Percentiles rank a stretch among this genome's conserved stretches.
phyloP scores from a whole-genome alignment of 805 yeast species.

The Lipomyces oligophaga region DNA sequence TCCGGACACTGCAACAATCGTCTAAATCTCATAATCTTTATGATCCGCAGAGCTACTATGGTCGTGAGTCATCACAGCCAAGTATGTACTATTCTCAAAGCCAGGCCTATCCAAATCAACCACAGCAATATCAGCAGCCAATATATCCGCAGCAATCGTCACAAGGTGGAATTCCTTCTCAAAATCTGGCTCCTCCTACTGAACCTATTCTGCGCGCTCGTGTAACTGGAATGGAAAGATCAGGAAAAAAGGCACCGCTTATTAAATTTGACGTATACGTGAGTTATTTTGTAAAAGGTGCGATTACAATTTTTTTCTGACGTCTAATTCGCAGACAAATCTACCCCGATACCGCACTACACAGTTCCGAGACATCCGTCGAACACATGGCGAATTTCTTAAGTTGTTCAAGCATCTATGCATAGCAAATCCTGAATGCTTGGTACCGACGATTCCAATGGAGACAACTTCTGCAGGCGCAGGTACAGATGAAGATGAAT shows the following conservation, averaged over 20 bases:
- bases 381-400: slow-evolving; percentile 74
- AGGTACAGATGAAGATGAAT: slow-evolving; percentile 77
- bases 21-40: too few species aligned
- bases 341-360: slow-evolving; percentile 73
- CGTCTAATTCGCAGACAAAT: slow-evolving; percentile 43
- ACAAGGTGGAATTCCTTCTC: neutral
- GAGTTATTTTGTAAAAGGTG: slow-evolving; percentile 13
- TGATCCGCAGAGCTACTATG: slow-evolving; percentile 9
- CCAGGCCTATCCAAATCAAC: neutral
- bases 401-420: slow-evolving; percentile 73
- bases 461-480: slow-evolving; percentile 73
- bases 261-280: slow-evolving; percentile 61
- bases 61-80: neutral
- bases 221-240: slow-evolving; percentile 67
- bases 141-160: neutral
- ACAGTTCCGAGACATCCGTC: slow-evolving; percentile 65
- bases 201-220: slow-evolving; percentile 42
- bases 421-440: slow-evolving; percentile 83
- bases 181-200: slow-evolving; percentile 19
- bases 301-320: neutral
- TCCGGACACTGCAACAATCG: too few species aligned
- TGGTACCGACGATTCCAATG: slow-evolving; percentile 83
- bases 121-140: neutral
- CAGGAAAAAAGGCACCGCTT: slow-evolving; percentile 73
- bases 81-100: neutral